Evolutionary conservation across 2,329 filamentous ascomycete genomes (phyloP).

Genomic region (Blastomyces silverae): DNA sequence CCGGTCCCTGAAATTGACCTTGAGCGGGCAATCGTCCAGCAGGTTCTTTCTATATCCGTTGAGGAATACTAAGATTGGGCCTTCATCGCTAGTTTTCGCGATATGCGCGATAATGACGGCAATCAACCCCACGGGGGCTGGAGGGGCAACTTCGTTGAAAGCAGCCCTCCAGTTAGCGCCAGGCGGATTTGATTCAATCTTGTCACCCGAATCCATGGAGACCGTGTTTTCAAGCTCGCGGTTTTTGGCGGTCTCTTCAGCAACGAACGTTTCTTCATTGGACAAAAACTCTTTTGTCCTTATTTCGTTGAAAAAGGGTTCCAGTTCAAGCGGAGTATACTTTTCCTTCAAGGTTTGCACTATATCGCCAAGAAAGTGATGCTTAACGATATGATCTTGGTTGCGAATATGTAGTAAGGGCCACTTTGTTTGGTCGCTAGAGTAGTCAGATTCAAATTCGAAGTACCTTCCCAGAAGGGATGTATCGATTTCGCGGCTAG

Average conservation of each 20-base stretch:
- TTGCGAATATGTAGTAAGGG: background rate
- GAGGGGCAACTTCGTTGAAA: constrained; percentile 28
- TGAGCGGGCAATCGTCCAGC: constrained; percentile 24
- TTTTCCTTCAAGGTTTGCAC: background rate
- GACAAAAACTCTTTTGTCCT: background rate
- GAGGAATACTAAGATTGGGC: constrained; percentile 34
- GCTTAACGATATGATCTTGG: background rate
- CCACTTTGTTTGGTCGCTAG: background rate
- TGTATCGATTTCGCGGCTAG: constrained; percentile 39
- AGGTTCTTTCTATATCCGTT: constrained; percentile 40
- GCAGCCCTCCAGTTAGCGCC: constrained; percentile 23
- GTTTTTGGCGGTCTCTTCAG: background rate
- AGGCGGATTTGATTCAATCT: constrained; percentile 12
- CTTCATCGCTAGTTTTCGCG: constrained; percentile 34
- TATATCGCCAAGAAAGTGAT: background rate
- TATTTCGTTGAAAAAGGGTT: background rate
- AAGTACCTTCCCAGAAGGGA: constrained; percentile 45
- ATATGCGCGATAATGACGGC: constrained; percentile 44
- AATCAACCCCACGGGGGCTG: constrained; percentile 40
- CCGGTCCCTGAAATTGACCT: constrained; percentile 39
- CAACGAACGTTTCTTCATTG: background rate
- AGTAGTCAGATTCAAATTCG: constrained; percentile 19
- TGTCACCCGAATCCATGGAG: constrained; percentile 24
- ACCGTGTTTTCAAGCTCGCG: background rate
- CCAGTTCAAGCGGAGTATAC: background rate